Conservation (phyloP, 768 basidiomycete genomes). For the Crepidotus variabilis region DNA sequence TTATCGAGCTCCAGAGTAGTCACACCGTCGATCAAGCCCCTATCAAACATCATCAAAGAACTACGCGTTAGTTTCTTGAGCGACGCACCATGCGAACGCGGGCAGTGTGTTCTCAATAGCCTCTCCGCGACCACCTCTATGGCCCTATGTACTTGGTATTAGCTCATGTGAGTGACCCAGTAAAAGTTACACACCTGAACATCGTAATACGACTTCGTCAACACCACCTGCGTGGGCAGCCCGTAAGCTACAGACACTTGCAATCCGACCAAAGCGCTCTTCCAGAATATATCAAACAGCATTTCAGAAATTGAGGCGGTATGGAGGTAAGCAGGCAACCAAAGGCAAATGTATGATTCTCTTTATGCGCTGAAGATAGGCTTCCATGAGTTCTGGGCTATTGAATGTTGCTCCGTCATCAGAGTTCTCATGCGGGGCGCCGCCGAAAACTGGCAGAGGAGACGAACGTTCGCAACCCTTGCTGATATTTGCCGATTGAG, state of each 20-base stretch:
- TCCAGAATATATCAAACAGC: neutral
- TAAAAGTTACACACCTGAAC: slow-evolving; percentile 14
- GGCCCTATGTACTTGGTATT: slow-evolving; percentile 46
- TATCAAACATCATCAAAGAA: slow-evolving; percentile 23
- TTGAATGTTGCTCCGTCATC: no score
- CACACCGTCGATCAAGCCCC: slow-evolving; percentile 73
- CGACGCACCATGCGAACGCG: slow-evolving; percentile 67
- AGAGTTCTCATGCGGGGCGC: no score
- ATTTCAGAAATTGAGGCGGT: neutral
- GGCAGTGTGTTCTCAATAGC: slow-evolving; percentile 70
- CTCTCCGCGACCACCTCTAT: slow-evolving; percentile 75
- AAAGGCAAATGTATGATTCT: no score
- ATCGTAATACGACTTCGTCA: slow-evolving; percentile 36
- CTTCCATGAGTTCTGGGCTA: no score
- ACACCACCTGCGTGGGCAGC: slow-evolving; percentile 6
- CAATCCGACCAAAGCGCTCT: neutral
- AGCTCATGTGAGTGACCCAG: neutral
- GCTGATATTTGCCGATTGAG: no score
- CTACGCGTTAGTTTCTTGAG: neutral
- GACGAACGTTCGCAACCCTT: neutral
- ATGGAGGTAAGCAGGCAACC: no score
- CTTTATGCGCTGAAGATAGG: no score
- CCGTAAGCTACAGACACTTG: slow-evolving; percentile 5
- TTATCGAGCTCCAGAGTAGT: slow-evolving; percentile 79
- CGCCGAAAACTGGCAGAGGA: neutral